Base-by-base conservation (phyloP, 2,329 filamentous ascomycete genomes). In the Sporothrix luriei region DNA sequence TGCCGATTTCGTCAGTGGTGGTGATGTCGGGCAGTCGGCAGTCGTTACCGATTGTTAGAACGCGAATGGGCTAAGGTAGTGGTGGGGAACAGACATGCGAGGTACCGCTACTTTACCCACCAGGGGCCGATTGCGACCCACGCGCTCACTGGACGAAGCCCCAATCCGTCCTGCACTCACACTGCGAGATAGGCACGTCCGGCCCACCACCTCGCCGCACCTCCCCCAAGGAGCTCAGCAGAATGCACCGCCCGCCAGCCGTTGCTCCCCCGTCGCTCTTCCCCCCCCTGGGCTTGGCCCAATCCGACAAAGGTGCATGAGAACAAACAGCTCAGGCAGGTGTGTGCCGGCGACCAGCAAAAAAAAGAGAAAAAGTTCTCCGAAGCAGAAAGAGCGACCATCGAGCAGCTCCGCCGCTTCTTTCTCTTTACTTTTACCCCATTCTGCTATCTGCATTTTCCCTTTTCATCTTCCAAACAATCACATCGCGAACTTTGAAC, bases 211-310 rank as follows among this genome's bases (percentile, higher is more conserved):
- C n/a, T 48, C 26, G 52, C 21, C 54, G 55, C 68, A 59, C 55
- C 48, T 65, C 68, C 64, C 46, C 55, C 46, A 54, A 64, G 24
- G 38, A 64, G 54, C 43, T 48, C 43, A 49, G 43, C 40, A 43
- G 0, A 24, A 24, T 64, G 24, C 61, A 29, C 61, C 43, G 29
- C 61, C 24, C 16, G 49, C 43, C 24, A 48, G 43, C 61, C 33
- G 66, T 69, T 69, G 61, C 62, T 71, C 69, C 66, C 52, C 69
- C 69, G 66, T 71, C 70, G 67, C 62, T 71, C 67, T 54, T 67
- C 19, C 49, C 61, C 66, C 69, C 66, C 69, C 46, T 61, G 43
- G 52, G 19, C 62, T 55, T 68, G 43, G 40, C 69, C 69, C 49
- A 68, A 66, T 69, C 24, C 61, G 69, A 68, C 61, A 61, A 49